These are phyloP conservation scores for Pseudoneurospora amorphoporcata DNA, from an alignment of 495 filamentous ascomycete genomes.

Conservation along the genomic window DNA sequence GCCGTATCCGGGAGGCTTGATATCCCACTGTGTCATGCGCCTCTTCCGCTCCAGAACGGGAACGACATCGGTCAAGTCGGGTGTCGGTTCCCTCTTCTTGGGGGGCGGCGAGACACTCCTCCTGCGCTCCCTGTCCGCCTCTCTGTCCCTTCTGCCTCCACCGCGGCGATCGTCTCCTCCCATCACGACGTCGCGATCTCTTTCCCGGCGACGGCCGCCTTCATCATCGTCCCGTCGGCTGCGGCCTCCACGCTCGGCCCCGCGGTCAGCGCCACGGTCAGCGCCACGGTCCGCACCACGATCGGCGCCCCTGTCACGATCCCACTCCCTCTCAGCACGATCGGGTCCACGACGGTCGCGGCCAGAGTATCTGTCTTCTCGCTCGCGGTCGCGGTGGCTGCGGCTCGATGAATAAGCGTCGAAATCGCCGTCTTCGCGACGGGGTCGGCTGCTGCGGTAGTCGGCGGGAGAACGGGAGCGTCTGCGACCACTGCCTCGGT, in stretches of 20 bases:
- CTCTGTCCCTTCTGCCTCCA: conserved; percentile 36
- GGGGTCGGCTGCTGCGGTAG: conserved; percentile 43
- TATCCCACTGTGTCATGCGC: conserved; percentile 96
- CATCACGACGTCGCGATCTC: conserved; percentile 32
- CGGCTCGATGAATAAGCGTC: conserved; percentile 87
- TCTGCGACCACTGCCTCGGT: conserved; percentile 50
- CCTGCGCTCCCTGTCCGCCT: conserved; percentile 53
- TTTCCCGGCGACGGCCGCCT: conserved; percentile 33
- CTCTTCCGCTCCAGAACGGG: conserved; percentile 75
- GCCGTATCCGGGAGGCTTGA: conserved; percentile 96
- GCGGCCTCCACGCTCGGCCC: conserved; percentile 31
- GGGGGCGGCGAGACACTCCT: conserved; percentile 71
- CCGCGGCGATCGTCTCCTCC: conserved; percentile 42
- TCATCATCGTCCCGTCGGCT: conserved; percentile 16
- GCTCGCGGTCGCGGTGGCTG: conserved; percentile 81
- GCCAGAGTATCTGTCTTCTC: conserved; percentile 74
- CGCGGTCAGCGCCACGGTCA: conserved; percentile 53
- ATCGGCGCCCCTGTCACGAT: conserved; percentile 52
- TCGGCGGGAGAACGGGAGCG: conserved; percentile 66
- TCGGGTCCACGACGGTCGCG: conserved; percentile 40
- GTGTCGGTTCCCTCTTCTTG: conserved; percentile 89
- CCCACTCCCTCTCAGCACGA: conserved; percentile 46
- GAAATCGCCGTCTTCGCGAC: conserved; percentile 56
- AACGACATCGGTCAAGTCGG: conserved; percentile 78
- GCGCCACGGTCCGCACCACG: conserved; percentile 32